These are phyloP conservation scores for Pythium diclinum DNA, from an alignment of 352 stramenopile species.

Conservation along the genomic window DNA sequence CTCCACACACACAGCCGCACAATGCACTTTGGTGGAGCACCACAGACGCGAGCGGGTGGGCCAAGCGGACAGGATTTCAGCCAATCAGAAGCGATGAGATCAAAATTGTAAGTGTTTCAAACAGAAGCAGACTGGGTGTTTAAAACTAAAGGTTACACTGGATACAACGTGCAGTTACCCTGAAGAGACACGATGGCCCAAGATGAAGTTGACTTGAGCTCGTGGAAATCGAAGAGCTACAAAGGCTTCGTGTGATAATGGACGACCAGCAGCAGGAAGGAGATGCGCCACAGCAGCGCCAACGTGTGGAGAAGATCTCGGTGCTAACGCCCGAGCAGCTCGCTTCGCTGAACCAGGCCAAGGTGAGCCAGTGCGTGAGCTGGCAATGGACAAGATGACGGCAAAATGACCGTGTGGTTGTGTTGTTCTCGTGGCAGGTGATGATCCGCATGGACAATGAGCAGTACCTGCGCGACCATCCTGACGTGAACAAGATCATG, in stretches of 20 bases:
- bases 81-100: slow-evolving; percentile 10
- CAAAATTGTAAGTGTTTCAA: neutral
- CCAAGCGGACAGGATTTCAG: slow-evolving; percentile 6
- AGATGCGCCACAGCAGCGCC: neutral
- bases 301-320: slow-evolving; percentile 43
- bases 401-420: neutral
- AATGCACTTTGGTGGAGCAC: slow-evolving; percentile 7
- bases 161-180: neutral
- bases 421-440: slow-evolving; percentile 35
- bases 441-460: slow-evolving; percentile 81
- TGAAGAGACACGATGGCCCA: neutral
- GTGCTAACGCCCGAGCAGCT: slow-evolving; percentile 63
- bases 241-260: too few relatives aligned
- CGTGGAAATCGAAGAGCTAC: neutral
- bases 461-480: slow-evolving; percentile 66
- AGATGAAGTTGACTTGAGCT: neutral
- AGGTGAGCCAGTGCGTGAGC: slow-evolving; percentile 26
- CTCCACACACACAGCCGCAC: slow-evolving; percentile 2
- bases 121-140: neutral
- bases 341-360: slow-evolving; percentile 63
- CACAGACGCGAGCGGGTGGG: slow-evolving; percentile 23
- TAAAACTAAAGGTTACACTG: neutral
- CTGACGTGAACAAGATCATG: slow-evolving; percentile 55
- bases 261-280: slow-evolving; percentile 1
- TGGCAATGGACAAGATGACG: neutral